Percentiles rank a stretch among this genome's conserved stretches.
These are phyloP conservation scores for Aspergillus fijiensis DNA, from an alignment of 2,329 filamentous ascomycete species.

Conservation along the genomic window DNA sequence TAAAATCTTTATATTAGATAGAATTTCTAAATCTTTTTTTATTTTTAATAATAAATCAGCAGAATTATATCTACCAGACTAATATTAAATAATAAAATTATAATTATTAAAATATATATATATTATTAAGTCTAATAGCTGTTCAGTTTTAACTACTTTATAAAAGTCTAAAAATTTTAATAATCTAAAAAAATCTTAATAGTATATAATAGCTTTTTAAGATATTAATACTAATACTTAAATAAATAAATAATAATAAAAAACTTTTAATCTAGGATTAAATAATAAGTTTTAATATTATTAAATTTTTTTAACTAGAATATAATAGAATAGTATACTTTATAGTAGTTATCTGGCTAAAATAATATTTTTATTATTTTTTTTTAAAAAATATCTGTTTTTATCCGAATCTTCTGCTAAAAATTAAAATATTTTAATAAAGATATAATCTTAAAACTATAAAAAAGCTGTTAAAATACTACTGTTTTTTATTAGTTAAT, in stretches of 20 bases:
- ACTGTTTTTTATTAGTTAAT: too few species aligned
- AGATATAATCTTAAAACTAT: background rate
- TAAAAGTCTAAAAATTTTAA: too few species aligned
- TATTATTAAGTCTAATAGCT: background rate
- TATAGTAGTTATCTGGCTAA: too few species aligned
- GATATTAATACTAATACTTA: background rate
- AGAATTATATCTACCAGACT: background rate
- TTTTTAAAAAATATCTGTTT: background rate
- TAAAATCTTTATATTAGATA: background rate
- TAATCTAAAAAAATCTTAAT: too few species aligned
- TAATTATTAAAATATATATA: background rate
- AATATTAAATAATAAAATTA: background rate
- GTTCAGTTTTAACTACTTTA: background rate
- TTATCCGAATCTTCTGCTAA: background rate
- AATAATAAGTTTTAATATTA: too few species aligned
- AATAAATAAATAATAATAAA: too few species aligned
- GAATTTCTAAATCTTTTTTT: background rate
- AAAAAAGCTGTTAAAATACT: background rate
- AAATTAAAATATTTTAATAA: background rate
- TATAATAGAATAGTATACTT: too few species aligned
- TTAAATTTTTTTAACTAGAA: too few species aligned
- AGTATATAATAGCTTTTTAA: too few species aligned
- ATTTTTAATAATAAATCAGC: too few species aligned
- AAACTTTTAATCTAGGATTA: too few species aligned
- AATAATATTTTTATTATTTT: too few species aligned